Conservation (phyloP, 2,329 filamentous ascomycete species). For the Curvularia eragrostidis region DNA sequence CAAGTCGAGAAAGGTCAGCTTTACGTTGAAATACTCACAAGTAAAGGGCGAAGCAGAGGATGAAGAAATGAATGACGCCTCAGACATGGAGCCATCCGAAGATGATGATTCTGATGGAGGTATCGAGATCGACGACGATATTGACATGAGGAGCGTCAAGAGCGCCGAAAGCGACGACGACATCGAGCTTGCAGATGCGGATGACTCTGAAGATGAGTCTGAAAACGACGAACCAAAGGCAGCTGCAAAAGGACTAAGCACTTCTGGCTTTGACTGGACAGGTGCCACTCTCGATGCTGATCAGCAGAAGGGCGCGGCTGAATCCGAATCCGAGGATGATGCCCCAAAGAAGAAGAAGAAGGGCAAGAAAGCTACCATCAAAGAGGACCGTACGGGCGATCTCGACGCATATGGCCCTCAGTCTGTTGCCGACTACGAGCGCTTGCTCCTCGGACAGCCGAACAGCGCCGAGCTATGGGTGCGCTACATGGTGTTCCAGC, state of each 20-base stretch:
- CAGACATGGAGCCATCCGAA: slow-evolving; percentile 27
- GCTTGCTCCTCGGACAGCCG: slow-evolving; percentile 87
- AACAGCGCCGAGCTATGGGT: slow-evolving; percentile 96
- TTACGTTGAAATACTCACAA: slow-evolving; percentile 92
- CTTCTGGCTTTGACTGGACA: slow-evolving; percentile 87
- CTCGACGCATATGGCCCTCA: slow-evolving; percentile 88
- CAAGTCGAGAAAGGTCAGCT: slow-evolving; percentile 79
- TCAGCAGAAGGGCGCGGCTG: slow-evolving; percentile 61
- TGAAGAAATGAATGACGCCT: slow-evolving; percentile 50
- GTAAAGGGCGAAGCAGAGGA: slow-evolving; percentile 67
- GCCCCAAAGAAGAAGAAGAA: slow-evolving; percentile 69
- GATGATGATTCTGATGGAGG: slow-evolving; percentile 53
- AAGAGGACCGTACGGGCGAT: slow-evolving; percentile 89
- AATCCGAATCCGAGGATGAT: slow-evolving; percentile 62
- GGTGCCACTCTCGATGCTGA: slow-evolving; percentile 63
- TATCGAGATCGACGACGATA: slow-evolving; percentile 48
- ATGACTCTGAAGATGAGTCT: slow-evolving; percentile 45
- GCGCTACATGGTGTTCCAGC: slow-evolving; percentile 98
- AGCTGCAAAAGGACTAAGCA: slow-evolving; percentile 62
- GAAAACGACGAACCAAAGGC: slow-evolving; percentile 26
- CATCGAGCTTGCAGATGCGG: slow-evolving; percentile 43
- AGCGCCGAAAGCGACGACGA: slow-evolving; percentile 47
- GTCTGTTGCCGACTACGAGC: slow-evolving; percentile 89
- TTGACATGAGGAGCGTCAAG: slow-evolving; percentile 56
- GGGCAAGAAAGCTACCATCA: slow-evolving; percentile 75